Base-by-base conservation (phyloP, 2,329 filamentous ascomycete species). In the Apiospora marii region DNA sequence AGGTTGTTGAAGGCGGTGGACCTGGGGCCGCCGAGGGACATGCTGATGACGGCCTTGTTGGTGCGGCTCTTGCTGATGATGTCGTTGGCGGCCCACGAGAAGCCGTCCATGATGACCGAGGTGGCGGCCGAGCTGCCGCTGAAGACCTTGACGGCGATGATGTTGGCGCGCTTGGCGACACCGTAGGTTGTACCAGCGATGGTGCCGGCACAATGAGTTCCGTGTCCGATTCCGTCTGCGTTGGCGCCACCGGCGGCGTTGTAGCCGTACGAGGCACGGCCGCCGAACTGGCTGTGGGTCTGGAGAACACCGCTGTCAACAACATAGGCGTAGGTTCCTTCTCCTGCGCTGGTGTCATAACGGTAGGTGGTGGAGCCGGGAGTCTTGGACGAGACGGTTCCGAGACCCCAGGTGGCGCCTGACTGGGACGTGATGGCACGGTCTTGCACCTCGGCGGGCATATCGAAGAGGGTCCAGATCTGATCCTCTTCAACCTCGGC, bases 301-400 rank as follows among this genome's bases (percentile, higher is more conserved):
- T 80, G 81, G 24, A 82, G 81, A 67, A 90, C 83, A 68, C 88
- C 88, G 0, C 85, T 88, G 79, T 90, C 88, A 70, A 90, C 80
- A 53, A 90, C 80, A 77, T 90, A 91, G 70, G 85, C 83, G 73
- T 81, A 89, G 69, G 81, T 84, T 34, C 79, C 81, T 16, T 75
- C 71, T 24, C 85, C 85, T 37, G 84, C 84, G 1, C 79, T 78
- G 43, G 76, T 75, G 74, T 87, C 83, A 75, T 86, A 87, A 67
- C 80, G 73, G 76, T 87, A 87, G 68, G 79, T 78, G 3, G 74
- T 81, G 3, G 78, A 78, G 51, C 80, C 81, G 19, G 78, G 74
- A 24, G 72, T 79, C 34, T 77, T 77, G 78, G 84, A 82, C 12
- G 86, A 87, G 73, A 87, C 80, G 69, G 84, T 82, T 3, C 80